Conservation (phyloP, 2,329 filamentous ascomycete species). For the Diatrype stigma region DNA sequence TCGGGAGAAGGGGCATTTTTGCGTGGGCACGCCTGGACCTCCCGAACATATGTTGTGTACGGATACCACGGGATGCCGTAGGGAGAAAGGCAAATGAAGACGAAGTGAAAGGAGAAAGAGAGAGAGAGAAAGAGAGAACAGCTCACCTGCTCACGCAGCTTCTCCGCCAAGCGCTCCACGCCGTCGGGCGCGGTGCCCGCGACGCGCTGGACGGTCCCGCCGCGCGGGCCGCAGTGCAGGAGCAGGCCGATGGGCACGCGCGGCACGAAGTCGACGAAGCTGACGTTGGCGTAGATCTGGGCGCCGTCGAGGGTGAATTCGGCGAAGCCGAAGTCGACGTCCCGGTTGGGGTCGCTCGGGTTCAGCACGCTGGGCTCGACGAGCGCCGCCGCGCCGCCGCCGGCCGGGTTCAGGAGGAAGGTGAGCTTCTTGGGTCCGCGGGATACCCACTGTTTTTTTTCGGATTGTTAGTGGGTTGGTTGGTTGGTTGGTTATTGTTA, state of each 20-base stretch:
- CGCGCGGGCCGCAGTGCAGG: slow-evolving; percentile 35
- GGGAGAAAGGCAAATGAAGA: no score
- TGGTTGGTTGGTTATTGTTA: not conserved
- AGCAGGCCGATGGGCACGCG: slow-evolving; percentile 51
- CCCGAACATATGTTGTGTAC: no score
- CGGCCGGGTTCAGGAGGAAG: slow-evolving; percentile 62
- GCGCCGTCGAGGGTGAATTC: slow-evolving; percentile 57
- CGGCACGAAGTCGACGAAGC: slow-evolving; percentile 62
- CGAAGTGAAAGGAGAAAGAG: no score
- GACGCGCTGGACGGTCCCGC: slow-evolving; percentile 45
- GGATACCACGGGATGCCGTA: no score
- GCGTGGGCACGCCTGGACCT: no score
- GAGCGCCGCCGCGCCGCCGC: slow-evolving; percentile 42
- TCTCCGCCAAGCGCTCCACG: slow-evolving; percentile 49
- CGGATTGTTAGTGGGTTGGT: not conserved
- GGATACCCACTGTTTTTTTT: slow-evolving; percentile 46
- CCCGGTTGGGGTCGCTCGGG: slow-evolving; percentile 50
- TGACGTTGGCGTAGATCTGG: slow-evolving; percentile 61
- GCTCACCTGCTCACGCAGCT: slow-evolving; percentile 42
- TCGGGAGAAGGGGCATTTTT: no score
- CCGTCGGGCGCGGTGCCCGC: slow-evolving; percentile 55
- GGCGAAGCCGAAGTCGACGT: slow-evolving; percentile 52
- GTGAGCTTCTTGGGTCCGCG: slow-evolving; percentile 48
- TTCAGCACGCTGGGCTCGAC: slow-evolving; percentile 67
- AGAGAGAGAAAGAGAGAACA: no score